Conservation (phyloP, 2,329 filamentous ascomycete species). For the Clathrospora elynae region DNA sequence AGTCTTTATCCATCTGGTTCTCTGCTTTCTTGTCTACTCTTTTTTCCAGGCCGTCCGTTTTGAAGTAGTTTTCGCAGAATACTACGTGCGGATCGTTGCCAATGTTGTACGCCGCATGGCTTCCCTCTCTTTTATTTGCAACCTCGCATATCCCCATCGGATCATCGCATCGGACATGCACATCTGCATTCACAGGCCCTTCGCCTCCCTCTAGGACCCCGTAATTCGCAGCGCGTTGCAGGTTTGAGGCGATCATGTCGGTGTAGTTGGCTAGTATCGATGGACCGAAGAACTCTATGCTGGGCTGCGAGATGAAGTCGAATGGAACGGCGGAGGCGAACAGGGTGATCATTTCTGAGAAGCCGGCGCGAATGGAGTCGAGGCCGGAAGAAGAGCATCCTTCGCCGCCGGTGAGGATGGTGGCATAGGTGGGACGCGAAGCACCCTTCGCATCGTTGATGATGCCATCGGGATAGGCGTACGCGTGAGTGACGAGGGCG, state of each 20-base stretch:
- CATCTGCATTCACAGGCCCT: constrained; percentile 32
- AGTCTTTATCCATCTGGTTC: constrained; percentile 30
- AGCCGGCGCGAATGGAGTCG: constrained; percentile 36
- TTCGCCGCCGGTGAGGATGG: constrained; percentile 40
- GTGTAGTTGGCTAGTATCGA: constrained; percentile 35
- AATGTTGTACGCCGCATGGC: constrained; percentile 43
- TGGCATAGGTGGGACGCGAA: constrained; percentile 23
- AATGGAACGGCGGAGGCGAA: constrained; percentile 35
- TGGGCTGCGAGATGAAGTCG: constrained; percentile 29
- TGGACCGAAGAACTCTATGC: constrained; percentile 38
- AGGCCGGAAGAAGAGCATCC: constrained; percentile 35
- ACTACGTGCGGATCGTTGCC: constrained; percentile 45
- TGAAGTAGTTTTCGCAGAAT: constrained; percentile 41
- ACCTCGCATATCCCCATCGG: constrained; percentile 34
- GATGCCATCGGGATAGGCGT: constrained; percentile 30
- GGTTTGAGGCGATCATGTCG: constrained; percentile 34
- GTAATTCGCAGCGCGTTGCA: constrained; percentile 39
- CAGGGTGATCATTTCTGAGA: constrained; percentile 40
- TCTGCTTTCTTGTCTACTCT: constrained; percentile 31
- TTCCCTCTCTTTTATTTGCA: constrained; percentile 37
- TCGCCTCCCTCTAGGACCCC: constrained; percentile 29
- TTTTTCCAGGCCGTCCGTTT: constrained; percentile 30
- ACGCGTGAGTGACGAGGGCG: constrained; percentile 26
- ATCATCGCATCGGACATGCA: constrained; percentile 45
- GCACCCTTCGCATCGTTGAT: constrained; percentile 32